Base-by-base conservation (phyloP, 208 protist genomes). In the Sergeia podlipaevii region DNA sequence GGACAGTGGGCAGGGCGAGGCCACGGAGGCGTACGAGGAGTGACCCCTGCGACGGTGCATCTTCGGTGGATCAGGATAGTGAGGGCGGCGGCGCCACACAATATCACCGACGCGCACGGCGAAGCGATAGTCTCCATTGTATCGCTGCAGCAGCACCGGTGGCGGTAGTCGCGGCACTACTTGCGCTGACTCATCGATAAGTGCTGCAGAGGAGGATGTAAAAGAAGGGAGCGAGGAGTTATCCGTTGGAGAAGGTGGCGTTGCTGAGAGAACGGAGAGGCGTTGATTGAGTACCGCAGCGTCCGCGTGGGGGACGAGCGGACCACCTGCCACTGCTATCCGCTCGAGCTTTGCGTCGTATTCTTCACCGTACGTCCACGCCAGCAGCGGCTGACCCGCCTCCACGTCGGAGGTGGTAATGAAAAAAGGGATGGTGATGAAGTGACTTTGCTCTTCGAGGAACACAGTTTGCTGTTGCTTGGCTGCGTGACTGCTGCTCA, bases 281-380 rank as follows among this genome's bases (percentile, higher is more conserved):
- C 72, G 65, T 1, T 58, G 27, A 45, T 93, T 87, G 18, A 93
- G 75, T 33, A 89, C n/a, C 23, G 6, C 70, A 2, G 77, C 77
- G 59, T 89, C 65, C 0, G 58, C 53, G 67, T 83, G 85, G 7
- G 86, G 77, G 24, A 93, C 80, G 15, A 91, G 55, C 24, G 69
- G 43, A 11, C 72, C 78, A 24, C 80, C 70, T 8, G 80, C 77
- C 15, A 93, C 82, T 2, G 65, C 86, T 15, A 71, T 38, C 6
- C 86, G 78, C 71, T 93, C 86, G 21, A 93, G 64, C 47, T 76
- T 77, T 2, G 86, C 86, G 61, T 93, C 86, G 72, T 93, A 93
- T 41, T 85, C 82, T 41, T 90, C 86, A 18, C 86, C 86, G 67
- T 93, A 93, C n/a, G 82, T 85, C 80, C 82, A 91, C 28, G 86